Base-by-base conservation (phyloP, 208 protist genomes). In the Plasmodiophora brassicae region DNA sequence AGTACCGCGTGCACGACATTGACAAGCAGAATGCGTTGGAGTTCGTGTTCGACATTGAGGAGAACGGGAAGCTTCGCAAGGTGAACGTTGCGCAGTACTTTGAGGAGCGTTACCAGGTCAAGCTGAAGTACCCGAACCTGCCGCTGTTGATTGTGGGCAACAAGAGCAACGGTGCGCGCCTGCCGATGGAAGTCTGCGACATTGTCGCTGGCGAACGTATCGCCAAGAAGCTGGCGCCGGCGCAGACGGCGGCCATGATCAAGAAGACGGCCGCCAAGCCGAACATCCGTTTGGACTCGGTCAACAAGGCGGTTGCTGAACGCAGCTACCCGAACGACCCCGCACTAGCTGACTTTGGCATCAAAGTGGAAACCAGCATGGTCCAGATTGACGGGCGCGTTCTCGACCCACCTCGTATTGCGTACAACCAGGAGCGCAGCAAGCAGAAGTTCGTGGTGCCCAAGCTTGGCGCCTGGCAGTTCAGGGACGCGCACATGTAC, bases 121-220 rank as follows among this genome's bases (percentile, higher is more conserved):
- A 43, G 22, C 71, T 84, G n/a, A 28, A 84, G 71, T 41, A 84
- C 38, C 71, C 71, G n/a, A 28, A 84, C 38, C 71, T 84, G 25
- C 71, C 71, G 10, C 35, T 25, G 14, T 39, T 84, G n/a, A 84
- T 43, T 28, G 71, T 84, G 35, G 71, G 71, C 28, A 44, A 14
- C 71, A 25, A 84, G 35, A 14, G 25, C 10, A 84, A 84, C 14
- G 14, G 14, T 39, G 25, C 35, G 14, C 25, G 14, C 25, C n/a
- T 84, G 71, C 71, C 71, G n/a, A 84, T 84, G n/a, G 71, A 84
- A 25, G 71, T 84, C 25, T 57, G 50, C 50, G 20, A 57, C 50
- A 25, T 57, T 57, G 50, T 57, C 25, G 14, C 50, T 57, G 50
- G 50, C 50, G 50, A 57, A 25, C 50, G 50, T 28, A 57, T 57